A percentile compares a stretch with the other conserved stretches of the same genome.
phyloP scores from a whole-genome alignment of 1,139 yeast genomes.

The Blastobotrys niveus region DNA sequence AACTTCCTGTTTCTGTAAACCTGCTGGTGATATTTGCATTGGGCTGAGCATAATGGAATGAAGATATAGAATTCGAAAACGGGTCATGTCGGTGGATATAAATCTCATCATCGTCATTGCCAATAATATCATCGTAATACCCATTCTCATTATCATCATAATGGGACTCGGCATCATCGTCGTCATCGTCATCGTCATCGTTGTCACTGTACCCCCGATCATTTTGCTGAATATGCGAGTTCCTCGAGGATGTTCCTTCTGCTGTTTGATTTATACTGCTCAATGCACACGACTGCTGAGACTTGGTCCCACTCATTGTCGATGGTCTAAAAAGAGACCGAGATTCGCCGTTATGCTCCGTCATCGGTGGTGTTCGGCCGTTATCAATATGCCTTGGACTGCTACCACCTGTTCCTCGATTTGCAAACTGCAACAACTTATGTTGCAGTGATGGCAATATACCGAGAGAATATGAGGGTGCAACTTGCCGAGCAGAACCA shows the following conservation, averaged over 20 bases:
- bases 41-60: slow-evolving; percentile 11
- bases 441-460: no score
- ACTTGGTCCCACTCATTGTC: no score
- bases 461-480: no score
- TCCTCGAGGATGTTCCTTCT: no score
- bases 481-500: no score
- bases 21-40: slow-evolving; percentile 12
- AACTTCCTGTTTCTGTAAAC: slow-evolving; percentile 25
- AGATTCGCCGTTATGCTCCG: not conserved
- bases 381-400: no score
- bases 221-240: no score
- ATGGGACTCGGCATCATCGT: not conserved
- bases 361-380: not conserved
- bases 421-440: no score
- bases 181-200: not conserved
- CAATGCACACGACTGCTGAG: no score
- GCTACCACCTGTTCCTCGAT: no score
- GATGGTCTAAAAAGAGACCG: no score
- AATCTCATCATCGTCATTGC: not conserved
- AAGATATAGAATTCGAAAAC: not conserved
- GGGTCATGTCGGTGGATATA: not conserved
- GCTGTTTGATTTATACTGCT: no score
- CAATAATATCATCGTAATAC: not conserved
- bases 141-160: not conserved
- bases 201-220: not conserved